A percentile compares a stretch with the other conserved stretches of the same genome.
Evolutionary conservation across 495 filamentous ascomycete species (phyloP).

Genomic region (Tuber calosporum): DNA sequence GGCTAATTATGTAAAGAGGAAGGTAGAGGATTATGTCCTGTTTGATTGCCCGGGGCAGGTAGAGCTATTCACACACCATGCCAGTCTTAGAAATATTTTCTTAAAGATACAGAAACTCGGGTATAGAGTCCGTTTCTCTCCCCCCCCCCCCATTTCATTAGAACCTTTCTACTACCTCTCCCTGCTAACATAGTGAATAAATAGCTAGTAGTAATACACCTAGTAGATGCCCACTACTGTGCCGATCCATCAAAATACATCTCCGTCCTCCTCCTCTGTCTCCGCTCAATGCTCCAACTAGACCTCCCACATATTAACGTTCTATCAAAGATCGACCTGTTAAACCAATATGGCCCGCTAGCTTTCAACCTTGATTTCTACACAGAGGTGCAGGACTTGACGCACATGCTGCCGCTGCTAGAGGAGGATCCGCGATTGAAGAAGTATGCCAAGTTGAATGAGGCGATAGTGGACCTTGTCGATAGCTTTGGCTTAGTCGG

Average conservation of each 20-base stretch:
- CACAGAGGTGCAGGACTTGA: conserved; percentile 92
- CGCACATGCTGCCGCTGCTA: conserved; percentile 72
- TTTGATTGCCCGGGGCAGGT: conserved; percentile 97
- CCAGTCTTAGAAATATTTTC: conserved; percentile 82
- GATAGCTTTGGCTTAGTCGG: conserved; percentile 80
- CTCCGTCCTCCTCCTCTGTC: conserved; percentile 80
- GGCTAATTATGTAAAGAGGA: conserved; percentile 1
- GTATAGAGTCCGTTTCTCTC: conserved; percentile 61
- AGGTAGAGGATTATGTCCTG: conserved; percentile 76
- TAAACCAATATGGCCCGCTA: conserved; percentile 67
- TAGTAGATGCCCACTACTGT: conserved; percentile 85
- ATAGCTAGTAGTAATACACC: conserved; percentile 81
- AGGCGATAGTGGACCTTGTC: conserved; percentile 76
- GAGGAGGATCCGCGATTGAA: conserved; percentile 51
- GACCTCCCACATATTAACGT: conserved; percentile 93
- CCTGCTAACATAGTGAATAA: conserved; percentile 12
- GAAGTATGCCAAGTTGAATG: conserved; percentile 77
- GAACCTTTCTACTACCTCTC: neutral
- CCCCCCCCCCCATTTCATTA: conserved; percentile 8
- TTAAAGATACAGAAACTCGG: conserved; percentile 81
- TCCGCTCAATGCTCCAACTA: conserved; percentile 95
- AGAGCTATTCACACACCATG: conserved; percentile 91
- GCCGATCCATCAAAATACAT: conserved; percentile 90
- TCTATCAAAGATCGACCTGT: conserved; percentile 92
- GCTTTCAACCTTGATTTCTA: conserved; percentile 95